Evolutionary conservation across 768 basidiomycete genomes (phyloP), one percentile per base, ranked within the genome.

Genomic region (Lactifluus rugatus): DNA sequence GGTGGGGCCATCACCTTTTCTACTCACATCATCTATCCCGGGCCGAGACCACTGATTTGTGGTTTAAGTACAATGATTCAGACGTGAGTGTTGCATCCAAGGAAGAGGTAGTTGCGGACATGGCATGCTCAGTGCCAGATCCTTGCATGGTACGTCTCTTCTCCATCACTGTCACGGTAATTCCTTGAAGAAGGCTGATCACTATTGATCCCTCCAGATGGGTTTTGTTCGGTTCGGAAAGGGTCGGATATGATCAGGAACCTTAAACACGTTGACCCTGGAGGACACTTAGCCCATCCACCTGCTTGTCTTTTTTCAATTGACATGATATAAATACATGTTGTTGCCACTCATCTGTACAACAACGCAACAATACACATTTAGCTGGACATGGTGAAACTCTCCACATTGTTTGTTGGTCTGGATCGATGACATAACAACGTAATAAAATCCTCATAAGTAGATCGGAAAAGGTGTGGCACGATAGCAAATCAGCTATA

Each of bases 1-100:
- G 86, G 7, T 93, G 83, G 73, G 93, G 93, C 3, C 94, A 96
- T 69, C 95, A 96, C 71, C 97, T 93, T 77, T 91, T 97, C 71
- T 96, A 95, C 70, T 90, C 93, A 54, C 80, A 93, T 41, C 79
- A 92, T 69, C 75, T 96, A 14, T 93, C n/a, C n/a, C n/a, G n/a
- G n/a, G n/a, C 93, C 1, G 80, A 82, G 48, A 72, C 82, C 23
- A 84, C 85, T 10, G 87, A 96, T 57, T 77, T 79, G 45, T 97
- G 93, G 91, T 92, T 93, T 79, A 95, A 95, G 73, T 93, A 95
- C 74, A 97, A 97, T 68, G 94, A 97, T 68, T 90, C 90, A 37
- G 83, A 81, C 58, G 91, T 98, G 9, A 78, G 82, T 3, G 77
- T 82, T 26, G 89, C 92, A 0, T 71, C 78, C 9, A 87, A 89